Evolutionary conservation across 2,329 filamentous ascomycete genomes (phyloP), one percentile per base, ranked within the genome.

Genomic region (Alternaria panax): DNA sequence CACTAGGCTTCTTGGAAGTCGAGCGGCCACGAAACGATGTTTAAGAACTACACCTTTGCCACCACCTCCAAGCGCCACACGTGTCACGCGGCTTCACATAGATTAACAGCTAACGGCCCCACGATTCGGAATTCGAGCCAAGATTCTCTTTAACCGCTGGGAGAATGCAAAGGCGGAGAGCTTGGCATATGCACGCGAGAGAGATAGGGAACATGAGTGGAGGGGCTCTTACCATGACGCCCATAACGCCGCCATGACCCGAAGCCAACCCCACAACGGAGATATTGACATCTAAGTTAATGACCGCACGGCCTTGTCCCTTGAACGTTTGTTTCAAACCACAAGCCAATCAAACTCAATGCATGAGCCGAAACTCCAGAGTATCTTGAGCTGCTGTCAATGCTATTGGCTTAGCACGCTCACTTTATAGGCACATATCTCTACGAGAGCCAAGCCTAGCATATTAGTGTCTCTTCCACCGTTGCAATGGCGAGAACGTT

Each of bases 241-340:
- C 51, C 43, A n/a, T 45, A 57, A 51, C 53, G 56, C 40, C 36
- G 30, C 46, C 55, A 55, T 48, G 32, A 45, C 42, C 57, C 54
- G 62, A 61, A 54, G 40, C 20, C 52, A 56, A 59, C 64, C 59
- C 66, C 64, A 64, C 59, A 47, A 56, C 61, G 58, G 55, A 60
- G 61, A 67, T 64, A 70, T 73, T 69, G 64, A 63, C 56, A 59
- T 67, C 48, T 63, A 60, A 56, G 46, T 64, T 69, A 63, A 70
- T 69, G 57, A 66, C 60, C 42, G 59, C 46, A 64, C 66, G 51
- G 62, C 45, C 66, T 59, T 62, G 50, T 57, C 48, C 62, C 51
- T 36, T 56, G 48, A 43, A 36, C n/a, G n/a, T 41, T 48, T 36
- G 68, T 72, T 71, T 72, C 66, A 69, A 57, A 47, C 11, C 5